These are phyloP conservation scores for Populus trichocarpa DNA, from an alignment of 441 rosid genomes.

Conservation along the genomic window DNA sequence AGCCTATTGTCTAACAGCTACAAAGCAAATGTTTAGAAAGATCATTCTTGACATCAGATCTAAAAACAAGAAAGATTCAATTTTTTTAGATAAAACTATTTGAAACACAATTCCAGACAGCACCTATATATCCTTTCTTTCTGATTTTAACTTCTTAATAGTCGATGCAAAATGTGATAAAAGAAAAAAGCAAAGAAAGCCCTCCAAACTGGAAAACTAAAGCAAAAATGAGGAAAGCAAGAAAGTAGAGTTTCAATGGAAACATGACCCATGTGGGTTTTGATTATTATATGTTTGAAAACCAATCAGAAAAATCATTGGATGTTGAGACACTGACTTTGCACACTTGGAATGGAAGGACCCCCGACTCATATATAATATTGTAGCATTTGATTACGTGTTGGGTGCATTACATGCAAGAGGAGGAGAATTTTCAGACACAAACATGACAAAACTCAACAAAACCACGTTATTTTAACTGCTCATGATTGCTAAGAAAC, in stretches of 20 bases:
- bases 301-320: constrained; percentile 17
- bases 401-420: constrained; percentile 11
- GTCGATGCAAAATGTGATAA: too few relatives aligned
- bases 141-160: too few relatives aligned
- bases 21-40: too few relatives aligned
- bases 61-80: too few relatives aligned
- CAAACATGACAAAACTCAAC: constrained; percentile 9
- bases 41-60: too few relatives aligned
- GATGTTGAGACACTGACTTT: constrained; percentile 3
- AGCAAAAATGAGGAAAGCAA: background rate
- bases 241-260: constrained; percentile 15
- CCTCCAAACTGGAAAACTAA: background rate
- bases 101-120: too few relatives aligned
- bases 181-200: too few relatives aligned
- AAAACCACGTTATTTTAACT: constrained; percentile 20
- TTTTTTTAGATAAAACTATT: too few relatives aligned
- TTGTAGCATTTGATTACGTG: constrained; percentile 15
- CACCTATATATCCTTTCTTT: too few relatives aligned
- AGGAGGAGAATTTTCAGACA: constrained; percentile 14
- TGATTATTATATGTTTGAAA: constrained; percentile 25
- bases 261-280: background rate
- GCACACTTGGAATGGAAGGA: background rate
- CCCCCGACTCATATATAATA: too few relatives aligned
- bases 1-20: too few relatives aligned
- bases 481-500: constrained; percentile 2